Percentiles rank a stretch among this genome's conserved stretches.
phyloP scores from a whole-genome alignment of 352 stramenopile genomes.

The Phytopythium mirpurense region DNA sequence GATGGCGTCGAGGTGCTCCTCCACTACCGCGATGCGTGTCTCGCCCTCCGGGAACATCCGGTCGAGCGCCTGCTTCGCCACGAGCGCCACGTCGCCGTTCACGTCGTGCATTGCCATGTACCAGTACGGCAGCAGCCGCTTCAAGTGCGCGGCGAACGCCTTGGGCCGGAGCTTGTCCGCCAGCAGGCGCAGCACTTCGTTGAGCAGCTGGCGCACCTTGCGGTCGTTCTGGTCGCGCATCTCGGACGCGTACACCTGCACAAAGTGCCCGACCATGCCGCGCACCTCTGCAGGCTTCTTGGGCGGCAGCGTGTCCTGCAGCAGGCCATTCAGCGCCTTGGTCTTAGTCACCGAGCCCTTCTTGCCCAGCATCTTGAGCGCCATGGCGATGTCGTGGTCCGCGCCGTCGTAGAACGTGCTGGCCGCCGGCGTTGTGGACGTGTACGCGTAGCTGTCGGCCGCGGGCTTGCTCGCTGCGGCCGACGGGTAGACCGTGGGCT shows the following conservation, averaged over 20 bases:
- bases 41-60: slow-evolving; percentile 38
- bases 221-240: slow-evolving; percentile 83
- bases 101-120: slow-evolving; percentile 77
- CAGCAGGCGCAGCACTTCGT: slow-evolving; percentile 59
- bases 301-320: slow-evolving; percentile 52
- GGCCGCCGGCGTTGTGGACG: slow-evolving; percentile 8
- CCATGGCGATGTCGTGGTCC: slow-evolving; percentile 72
- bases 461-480: slow-evolving; percentile 11
- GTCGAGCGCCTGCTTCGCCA: slow-evolving; percentile 47
- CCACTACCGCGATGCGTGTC: slow-evolving; percentile 24
- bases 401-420: slow-evolving; percentile 71
- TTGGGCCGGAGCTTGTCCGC: slow-evolving; percentile 58
- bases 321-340: slow-evolving; percentile 69
- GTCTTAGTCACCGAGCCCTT: slow-evolving; percentile 77
- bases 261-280: slow-evolving; percentile 69
- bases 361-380: slow-evolving; percentile 84
- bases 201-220: slow-evolving; percentile 72
- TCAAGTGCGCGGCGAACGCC: slow-evolving; percentile 65
- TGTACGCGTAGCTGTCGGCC: slow-evolving; percentile 12
- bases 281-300: slow-evolving; percentile 55
- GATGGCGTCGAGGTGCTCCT: slow-evolving; percentile 32
- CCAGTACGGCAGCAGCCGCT: slow-evolving; percentile 73
- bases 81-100: slow-evolving; percentile 42
- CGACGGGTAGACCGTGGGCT: slow-evolving; percentile 3
- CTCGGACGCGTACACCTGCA: slow-evolving; percentile 73